Base-by-base conservation (phyloP, 140 eudicot genomes). In the Stevia rebaudiana region DNA sequence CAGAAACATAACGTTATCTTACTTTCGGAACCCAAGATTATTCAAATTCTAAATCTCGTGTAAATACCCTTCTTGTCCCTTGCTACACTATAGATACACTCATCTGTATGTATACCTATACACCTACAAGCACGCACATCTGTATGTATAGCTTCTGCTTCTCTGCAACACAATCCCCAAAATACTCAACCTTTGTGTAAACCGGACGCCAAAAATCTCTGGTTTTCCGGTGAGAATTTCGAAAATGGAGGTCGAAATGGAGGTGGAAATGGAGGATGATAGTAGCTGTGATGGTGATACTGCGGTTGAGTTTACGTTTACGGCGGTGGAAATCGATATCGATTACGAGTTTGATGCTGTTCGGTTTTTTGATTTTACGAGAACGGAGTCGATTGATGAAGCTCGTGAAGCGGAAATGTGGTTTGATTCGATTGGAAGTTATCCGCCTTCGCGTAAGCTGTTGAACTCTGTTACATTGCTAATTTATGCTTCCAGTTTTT, bases 291-390 rank as follows among this genome's bases (percentile, higher is more conserved):
- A 39, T 22, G 61, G 64, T 31, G 47, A 73, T 73, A 42, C 69
- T 13, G 59, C 64, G 11, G 83, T 79, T 22, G 84, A 74, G 55
- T 81, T 79, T 53, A 78, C 79, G 57, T 88, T 75, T 54, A 81
- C 88, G 44, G 96, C 83, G 28, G 79, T 85, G 13, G 95, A 92
- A 73, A 75, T 92, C 43, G 98, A 92, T 51, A 79, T 88, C 22
- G 98, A 88, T 59, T 92, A 92, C 63, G 98, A 92, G 88, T 92
- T 59, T 54, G 96, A 92, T 24, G 89, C 98, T 0, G 81, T 79
- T 24, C 74, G 95, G 28, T 92, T 65, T 60, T 88, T 84, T 13
- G 96, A 88, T 67, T 88, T 88, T 24, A 69, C 76, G 11, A 58
- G 84, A 8, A 78, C 55, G 51, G 96, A 88, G 74, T 69, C 96